phyloP scores from a whole-genome alignment of 805 yeast genomes.

The Lachancea fermentati region DNA sequence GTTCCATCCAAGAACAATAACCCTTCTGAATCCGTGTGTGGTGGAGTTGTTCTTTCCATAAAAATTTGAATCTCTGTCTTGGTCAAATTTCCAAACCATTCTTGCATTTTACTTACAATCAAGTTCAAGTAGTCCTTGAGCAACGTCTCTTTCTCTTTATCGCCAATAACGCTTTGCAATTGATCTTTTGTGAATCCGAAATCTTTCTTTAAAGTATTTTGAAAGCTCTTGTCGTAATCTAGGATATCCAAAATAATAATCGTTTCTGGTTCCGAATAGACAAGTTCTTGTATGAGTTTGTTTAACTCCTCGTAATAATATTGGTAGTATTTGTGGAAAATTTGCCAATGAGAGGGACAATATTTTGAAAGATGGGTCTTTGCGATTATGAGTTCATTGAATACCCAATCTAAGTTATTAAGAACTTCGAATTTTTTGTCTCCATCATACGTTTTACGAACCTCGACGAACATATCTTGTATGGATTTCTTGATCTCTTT shows the following conservation, averaged over 20 bases:
- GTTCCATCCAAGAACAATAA: constrained; percentile 68
- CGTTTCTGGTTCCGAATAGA: constrained; percentile 75
- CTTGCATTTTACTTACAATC: constrained; percentile 66
- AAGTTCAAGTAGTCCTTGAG: constrained; percentile 74
- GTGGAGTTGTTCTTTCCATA: constrained; percentile 60
- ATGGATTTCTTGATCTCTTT: constrained; percentile 55
- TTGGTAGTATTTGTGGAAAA: constrained; percentile 54
- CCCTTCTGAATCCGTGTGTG: constrained; percentile 64
- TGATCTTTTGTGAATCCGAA: constrained; percentile 45
- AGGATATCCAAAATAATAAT: constrained; percentile 65
- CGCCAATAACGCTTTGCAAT: constrained; percentile 56
- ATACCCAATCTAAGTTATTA: constrained; percentile 75
- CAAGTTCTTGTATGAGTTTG: constrained; percentile 53
- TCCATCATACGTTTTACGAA: constrained; percentile 46
- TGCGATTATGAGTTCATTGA: constrained; percentile 68
- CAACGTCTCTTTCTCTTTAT: constrained; percentile 63
- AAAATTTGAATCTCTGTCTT: constrained; percentile 64
- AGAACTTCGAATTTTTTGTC: constrained; percentile 50
- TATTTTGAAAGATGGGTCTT: constrained; percentile 50
- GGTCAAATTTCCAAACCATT: constrained; percentile 74
- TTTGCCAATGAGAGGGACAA: constrained; percentile 72
- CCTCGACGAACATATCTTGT: constrained; percentile 57
- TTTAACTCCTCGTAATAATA: constrained; percentile 67
- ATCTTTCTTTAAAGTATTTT: constrained; percentile 43
- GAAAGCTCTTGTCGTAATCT: constrained; percentile 69